Conservation (phyloP, 495 filamentous ascomycete species). For the Trypethelium eluteriae region DNA sequence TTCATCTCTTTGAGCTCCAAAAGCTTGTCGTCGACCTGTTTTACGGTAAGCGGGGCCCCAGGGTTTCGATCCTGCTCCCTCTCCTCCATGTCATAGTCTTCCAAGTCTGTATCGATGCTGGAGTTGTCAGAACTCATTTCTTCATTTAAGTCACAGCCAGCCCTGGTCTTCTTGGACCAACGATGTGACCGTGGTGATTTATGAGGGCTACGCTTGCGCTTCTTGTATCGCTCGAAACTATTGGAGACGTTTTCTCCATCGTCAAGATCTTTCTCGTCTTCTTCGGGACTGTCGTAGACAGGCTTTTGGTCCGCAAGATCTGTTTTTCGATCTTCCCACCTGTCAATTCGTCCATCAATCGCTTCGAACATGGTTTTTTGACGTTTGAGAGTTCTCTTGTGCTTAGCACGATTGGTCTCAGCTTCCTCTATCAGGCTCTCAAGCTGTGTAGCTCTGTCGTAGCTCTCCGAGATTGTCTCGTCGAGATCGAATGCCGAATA, state of each 20-base stretch:
- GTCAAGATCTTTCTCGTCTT: constrained; percentile 34
- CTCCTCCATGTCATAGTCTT: constrained; percentile 14
- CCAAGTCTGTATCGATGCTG: constrained; percentile 28
- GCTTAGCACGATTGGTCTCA: constrained; percentile 32
- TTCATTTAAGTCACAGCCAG: constrained; percentile 17
- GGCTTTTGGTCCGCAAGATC: constrained; percentile 41
- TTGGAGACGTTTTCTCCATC: constrained; percentile 46
- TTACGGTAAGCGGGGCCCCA: constrained; percentile 31
- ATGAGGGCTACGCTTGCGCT: constrained; percentile 30
- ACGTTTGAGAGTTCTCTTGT: constrained; percentile 34
- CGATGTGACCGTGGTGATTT: background rate
- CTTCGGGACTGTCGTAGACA: constrained; percentile 41
- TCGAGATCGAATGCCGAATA: constrained; percentile 41
- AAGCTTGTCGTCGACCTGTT: constrained; percentile 35
- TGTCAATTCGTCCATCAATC: constrained; percentile 37
- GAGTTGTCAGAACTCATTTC: constrained; percentile 10
- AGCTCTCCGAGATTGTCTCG: constrained; percentile 23
- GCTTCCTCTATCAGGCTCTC: constrained; percentile 33
- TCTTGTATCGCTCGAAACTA: constrained; percentile 33
- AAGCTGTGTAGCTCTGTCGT: constrained; percentile 34
- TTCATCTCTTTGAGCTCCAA: constrained; percentile 35
- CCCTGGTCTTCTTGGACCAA: constrained; percentile 13
- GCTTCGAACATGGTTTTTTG: constrained; percentile 33
- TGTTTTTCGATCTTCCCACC: constrained; percentile 43
- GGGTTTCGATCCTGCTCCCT: constrained; percentile 5